Base-by-base conservation (phyloP, 2,329 filamentous ascomycete genomes). In the Neurospora sp. region DNA sequence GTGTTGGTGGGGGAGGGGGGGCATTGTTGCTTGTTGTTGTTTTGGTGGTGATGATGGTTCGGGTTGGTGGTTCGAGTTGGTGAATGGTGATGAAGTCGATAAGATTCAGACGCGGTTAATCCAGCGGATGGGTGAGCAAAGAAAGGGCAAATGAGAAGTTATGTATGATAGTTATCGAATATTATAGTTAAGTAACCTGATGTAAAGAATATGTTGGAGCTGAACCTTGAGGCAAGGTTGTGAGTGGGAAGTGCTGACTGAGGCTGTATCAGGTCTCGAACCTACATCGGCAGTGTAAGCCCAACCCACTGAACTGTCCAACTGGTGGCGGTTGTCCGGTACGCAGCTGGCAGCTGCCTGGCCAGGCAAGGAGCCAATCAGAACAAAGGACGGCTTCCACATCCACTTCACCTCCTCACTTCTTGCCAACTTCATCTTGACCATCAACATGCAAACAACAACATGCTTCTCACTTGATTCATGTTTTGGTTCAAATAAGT, bases 1-100 rank as follows among this genome's bases (percentile, higher is more conserved):
- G 58, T 73, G 68, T 5, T 71, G 73, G 52, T 71, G 72, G 28
- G 74, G 77, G 8, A 79, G 67, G n/a, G 77, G 78, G 10, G 77
- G 73, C 75, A 80, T 78, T 62, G 28, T 19, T 43, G 40, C 38
- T 17, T 17, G 80, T 78, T 62, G 28, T 19, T 43, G 40, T 9
- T 17, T 17, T 33, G 13, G 52, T 33, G 52, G 6, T 28, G 52
- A 17, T 62, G 8, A 2, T 33, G 52, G 23, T 33, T 58, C 0
- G 23, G 33, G 52, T 33, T 62, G 23, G 46, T 17, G 23, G 23
- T 58, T 13, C 23, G 46, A 6, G 11, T 58, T 3, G 19, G 46
- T 58, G 28, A 36, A 36, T 36, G 13, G 6, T 33, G 46, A 33
- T 17, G 23, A 58, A 33, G 23, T 58, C 23, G 6, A 33, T 7